Evolutionary conservation across 768 basidiomycete species (phyloP).

Genomic region (Suillus alpinus): DNA sequence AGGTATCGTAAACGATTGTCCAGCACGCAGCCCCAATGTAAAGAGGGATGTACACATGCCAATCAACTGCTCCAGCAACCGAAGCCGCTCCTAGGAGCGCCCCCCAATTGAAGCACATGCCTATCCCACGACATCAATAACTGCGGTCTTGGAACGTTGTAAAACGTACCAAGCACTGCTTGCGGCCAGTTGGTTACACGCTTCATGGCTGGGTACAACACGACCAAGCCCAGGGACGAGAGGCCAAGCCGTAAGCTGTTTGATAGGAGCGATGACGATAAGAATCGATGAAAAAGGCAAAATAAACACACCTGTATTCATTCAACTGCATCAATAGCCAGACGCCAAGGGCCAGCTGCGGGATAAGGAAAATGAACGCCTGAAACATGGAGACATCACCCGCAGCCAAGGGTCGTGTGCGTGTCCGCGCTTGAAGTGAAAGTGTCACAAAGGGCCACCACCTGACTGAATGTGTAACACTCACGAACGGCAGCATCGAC

Average conservation of each 20-base stretch:
- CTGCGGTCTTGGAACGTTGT: too few species aligned
- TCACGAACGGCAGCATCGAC: background rate
- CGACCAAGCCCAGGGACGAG: background rate
- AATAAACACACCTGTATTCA: background rate
- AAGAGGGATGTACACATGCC: background rate
- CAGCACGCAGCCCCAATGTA: background rate
- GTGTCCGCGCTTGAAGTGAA: background rate
- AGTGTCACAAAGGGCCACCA: background rate
- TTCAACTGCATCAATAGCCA: background rate
- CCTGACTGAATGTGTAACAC: background rate
- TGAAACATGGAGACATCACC: background rate
- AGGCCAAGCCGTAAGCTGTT: background rate
- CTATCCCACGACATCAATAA: background rate
- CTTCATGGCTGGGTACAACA: constrained; percentile 28
- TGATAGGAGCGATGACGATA: background rate
- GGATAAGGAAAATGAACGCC: background rate
- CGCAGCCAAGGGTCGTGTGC: background rate
- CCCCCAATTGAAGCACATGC: background rate
- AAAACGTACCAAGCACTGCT: constrained; percentile 23
- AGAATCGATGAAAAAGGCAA: background rate
- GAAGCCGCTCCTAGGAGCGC: background rate
- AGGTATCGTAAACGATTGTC: background rate
- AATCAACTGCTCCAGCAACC: background rate
- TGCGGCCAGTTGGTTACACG: constrained; percentile 28
- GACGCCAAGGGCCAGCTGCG: background rate